Evolutionary conservation across 2,329 filamentous ascomycete genomes (phyloP).

Genomic region (Pyrenophora graminea): DNA sequence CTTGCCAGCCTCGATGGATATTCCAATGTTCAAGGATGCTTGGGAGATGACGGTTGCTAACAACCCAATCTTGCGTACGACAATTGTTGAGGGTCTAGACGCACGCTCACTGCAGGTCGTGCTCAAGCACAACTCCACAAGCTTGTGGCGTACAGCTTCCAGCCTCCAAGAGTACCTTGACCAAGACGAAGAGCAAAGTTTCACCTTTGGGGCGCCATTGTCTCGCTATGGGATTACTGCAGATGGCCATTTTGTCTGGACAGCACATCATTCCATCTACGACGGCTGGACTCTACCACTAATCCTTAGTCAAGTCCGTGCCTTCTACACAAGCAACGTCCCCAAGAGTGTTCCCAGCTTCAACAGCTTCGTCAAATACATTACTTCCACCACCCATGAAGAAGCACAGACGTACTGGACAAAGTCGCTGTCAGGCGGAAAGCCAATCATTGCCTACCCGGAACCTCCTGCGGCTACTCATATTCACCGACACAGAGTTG

Average conservation of each 20-base stretch:
- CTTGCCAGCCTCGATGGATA: background rate
- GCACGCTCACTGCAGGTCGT: constrained; percentile 17
- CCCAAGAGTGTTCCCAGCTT: background rate
- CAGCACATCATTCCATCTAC: constrained; percentile 32
- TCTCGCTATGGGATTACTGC: constrained; percentile 18
- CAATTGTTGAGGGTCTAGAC: constrained; percentile 13
- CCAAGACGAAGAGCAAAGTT: constrained; percentile 4
- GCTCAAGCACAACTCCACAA: background rate
- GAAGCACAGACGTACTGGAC: background rate
- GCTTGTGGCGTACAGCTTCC: constrained; percentile 10
- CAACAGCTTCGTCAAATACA: constrained; percentile 17
- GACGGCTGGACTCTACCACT: constrained; percentile 24
- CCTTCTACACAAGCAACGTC: background rate
- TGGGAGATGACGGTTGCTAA: constrained; percentile 48
- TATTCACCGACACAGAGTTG: background rate
- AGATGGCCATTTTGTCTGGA: constrained; percentile 29
- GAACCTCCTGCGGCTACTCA: background rate
- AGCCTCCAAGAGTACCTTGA: constrained; percentile 13
- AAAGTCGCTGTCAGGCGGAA: background rate
- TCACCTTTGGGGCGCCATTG: constrained; percentile 14
- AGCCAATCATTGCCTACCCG: background rate
- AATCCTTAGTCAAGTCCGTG: constrained; percentile 11
- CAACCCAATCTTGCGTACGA: constrained; percentile 51
- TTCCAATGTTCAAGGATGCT: constrained; percentile 42
- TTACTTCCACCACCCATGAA: background rate